Evolutionary conservation across 1,139 yeast genomes (phyloP), one percentile per base, ranked within the genome.

Genomic region (Candida tropicalis): DNA sequence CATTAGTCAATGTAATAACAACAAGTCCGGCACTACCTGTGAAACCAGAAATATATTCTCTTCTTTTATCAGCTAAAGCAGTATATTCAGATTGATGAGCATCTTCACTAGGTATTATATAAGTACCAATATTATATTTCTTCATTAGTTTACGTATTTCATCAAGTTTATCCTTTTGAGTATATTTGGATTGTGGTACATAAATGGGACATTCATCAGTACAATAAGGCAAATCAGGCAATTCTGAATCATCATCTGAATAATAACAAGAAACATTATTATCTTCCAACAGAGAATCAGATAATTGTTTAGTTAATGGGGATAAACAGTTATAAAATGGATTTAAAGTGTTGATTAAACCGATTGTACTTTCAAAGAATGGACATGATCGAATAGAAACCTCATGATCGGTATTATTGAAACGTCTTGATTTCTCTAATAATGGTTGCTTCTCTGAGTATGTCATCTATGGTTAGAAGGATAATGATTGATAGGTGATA

Each of bases 1-100:
- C 60, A 46, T 69, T 68, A 10, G 63, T 66, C 38, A 75, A 58
- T 0, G 82, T 74, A 8, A 79, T 67, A 10, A 79, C 66, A 2
- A 81, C 81, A 17, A 77, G 59, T 9, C 84, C 84, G 8, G 83
- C 79, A 54, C 81, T 75, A 1, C 84, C 84, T 2, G 81, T 74
- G 51, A 79, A 79, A 0, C 80, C 84, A 13, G 75, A 60, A 12
- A 79, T 66, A 49, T 52, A 79, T 48, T 70, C 79, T 43, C 83
- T 62, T 41, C 83, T 63, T 42, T 69, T 75, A 46, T 79, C 84
- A 2, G 79, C 69, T 13, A 65, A 57, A 0, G 82, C 70, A 0
- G 82, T 75, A 49, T 77, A 72, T 48, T 79, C 84, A 11, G 79
- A 71, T 49, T 74, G 81, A 54, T 79, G 84, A 47, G 78, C 82